Percentiles rank a stretch among this genome's conserved stretches.
phyloP scores from a whole-genome alignment of 768 basidiomycete species.

The Omphalotus guepiniiformis region DNA sequence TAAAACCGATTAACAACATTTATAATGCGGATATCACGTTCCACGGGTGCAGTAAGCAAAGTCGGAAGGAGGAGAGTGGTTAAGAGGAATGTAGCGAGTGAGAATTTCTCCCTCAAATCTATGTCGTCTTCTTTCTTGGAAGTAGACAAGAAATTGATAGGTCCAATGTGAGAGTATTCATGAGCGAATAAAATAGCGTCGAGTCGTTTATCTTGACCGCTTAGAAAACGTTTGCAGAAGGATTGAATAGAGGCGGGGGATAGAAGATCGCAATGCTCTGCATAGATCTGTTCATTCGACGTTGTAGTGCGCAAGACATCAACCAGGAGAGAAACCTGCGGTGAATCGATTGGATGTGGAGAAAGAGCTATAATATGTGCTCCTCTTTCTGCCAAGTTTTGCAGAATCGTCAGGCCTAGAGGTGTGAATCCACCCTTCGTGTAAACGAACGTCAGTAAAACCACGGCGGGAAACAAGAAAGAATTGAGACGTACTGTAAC shows the following conservation, averaged over 20 bases:
- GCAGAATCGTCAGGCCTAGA: slow-evolving; percentile 62
- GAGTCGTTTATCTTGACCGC: slow-evolving; percentile 60
- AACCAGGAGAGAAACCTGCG: slow-evolving; percentile 55
- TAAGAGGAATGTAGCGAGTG: slow-evolving; percentile 74
- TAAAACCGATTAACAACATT: slow-evolving; percentile 88
- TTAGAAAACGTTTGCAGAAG: slow-evolving; percentile 68
- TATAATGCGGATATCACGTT: slow-evolving; percentile 87
- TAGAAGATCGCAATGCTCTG: slow-evolving; percentile 70
- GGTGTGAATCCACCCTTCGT: slow-evolving; percentile 77
- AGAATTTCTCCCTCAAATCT: slow-evolving; percentile 39
- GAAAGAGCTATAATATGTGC: slow-evolving; percentile 78
- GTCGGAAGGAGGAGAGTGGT: slow-evolving; percentile 75
- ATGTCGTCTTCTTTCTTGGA: slow-evolving; percentile 25
- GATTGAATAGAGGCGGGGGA: slow-evolving; percentile 62
- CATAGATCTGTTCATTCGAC: slow-evolving; percentile 73
- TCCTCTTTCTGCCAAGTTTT: slow-evolving; percentile 65
- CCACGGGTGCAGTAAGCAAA: slow-evolving; percentile 77
- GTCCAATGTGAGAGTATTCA: slow-evolving; percentile 66
- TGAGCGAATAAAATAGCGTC: slow-evolving; percentile 79
- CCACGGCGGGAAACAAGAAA: background rate
- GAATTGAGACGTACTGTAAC: slow-evolving; percentile 51
- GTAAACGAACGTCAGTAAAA: background rate
- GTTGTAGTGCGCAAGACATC: slow-evolving; percentile 63
- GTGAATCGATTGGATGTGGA: slow-evolving; percentile 50
- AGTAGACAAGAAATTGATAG: slow-evolving; percentile 25